Evolutionary conservation across 805 yeast species (phyloP).

Genomic region (Jamesozyma lodderae): DNA sequence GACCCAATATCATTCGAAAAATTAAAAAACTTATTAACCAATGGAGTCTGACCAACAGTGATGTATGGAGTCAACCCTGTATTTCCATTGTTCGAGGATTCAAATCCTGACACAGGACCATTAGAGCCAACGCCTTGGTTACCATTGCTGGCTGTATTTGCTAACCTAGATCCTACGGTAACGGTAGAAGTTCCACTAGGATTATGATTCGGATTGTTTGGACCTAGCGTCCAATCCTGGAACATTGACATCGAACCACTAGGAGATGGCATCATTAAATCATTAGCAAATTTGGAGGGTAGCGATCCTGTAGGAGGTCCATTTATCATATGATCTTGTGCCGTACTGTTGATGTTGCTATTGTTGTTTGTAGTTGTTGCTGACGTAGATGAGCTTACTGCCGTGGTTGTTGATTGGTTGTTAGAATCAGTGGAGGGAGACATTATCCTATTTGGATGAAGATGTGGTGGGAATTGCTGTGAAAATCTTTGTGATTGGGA

Average conservation of each 20-base stretch:
- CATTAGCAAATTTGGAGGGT: constrained; percentile 30
- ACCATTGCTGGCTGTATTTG: not conserved
- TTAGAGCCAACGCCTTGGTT: too few relatives aligned
- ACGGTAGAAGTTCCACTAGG: too few relatives aligned
- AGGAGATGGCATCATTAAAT: constrained; percentile 28
- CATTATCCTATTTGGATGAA: too few relatives aligned
- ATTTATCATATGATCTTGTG: constrained; percentile 1
- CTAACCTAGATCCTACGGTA: too few relatives aligned
- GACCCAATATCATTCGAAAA: constrained; percentile 15
- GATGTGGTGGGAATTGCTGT: constrained; percentile 2
- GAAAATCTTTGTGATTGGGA: constrained; percentile 2
- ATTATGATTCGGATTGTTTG: too few relatives aligned
- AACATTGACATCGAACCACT: constrained; percentile 25
- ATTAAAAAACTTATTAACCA: constrained; percentile 22
- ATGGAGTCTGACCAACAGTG: constrained; percentile 23
- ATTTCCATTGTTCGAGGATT: constrained; percentile 17
- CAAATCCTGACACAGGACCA: too few relatives aligned
- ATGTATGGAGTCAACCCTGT: constrained; percentile 28
- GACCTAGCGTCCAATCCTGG: constrained; percentile 26
- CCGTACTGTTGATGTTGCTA: constrained; percentile 1
- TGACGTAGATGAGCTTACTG: not conserved
- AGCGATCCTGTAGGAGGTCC: constrained; percentile 24
- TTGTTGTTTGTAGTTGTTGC: not conserved
- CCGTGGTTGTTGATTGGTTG: not conserved
- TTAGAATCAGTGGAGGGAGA: too few relatives aligned